Evolutionary conservation across 2,329 filamentous ascomycete species (phyloP).

Genomic region (Scedosporium boydii): DNA sequence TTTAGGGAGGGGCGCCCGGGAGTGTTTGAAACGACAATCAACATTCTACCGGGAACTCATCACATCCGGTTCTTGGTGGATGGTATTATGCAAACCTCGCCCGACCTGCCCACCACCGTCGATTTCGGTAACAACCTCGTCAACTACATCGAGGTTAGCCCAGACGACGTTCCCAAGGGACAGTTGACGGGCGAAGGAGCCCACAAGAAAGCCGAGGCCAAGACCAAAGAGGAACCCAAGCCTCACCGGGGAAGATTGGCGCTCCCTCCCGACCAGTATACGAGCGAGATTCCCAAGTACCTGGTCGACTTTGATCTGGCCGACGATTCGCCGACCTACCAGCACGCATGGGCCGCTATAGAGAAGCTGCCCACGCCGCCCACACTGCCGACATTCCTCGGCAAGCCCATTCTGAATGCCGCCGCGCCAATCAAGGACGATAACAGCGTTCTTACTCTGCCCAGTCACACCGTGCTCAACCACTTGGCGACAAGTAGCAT

Average conservation of each 20-base stretch:
- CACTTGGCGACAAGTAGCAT: constrained; percentile 97
- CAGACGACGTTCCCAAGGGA: constrained; percentile 51
- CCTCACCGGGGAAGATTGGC: constrained; percentile 45
- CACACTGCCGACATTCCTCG: constrained; percentile 78
- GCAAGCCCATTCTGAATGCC: constrained; percentile 89
- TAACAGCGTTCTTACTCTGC: constrained; percentile 92
- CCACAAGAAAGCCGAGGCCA: neutral
- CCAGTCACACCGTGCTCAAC: constrained; percentile 94
- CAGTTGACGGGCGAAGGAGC: constrained; percentile 15
- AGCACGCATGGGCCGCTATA: constrained; percentile 64
- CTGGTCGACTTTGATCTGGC: constrained; percentile 78
- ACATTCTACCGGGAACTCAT: constrained; percentile 85
- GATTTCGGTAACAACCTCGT: constrained; percentile 97
- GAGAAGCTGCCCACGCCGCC: constrained; percentile 77
- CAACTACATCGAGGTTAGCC: constrained; percentile 92
- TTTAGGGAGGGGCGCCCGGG: constrained; percentile 45
- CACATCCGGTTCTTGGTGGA: constrained; percentile 96
- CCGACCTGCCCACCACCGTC: constrained; percentile 83
- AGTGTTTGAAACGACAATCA: constrained; percentile 66
- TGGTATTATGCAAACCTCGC: constrained; percentile 82
- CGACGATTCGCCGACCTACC: constrained; percentile 67
- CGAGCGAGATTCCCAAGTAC: constrained; percentile 70
- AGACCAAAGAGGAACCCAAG: constrained; percentile 26
- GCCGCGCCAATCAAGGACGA: constrained; percentile 92
- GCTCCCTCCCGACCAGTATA: constrained; percentile 52